These are phyloP conservation scores for Phialophora tarda DNA, from an alignment of 2,329 filamentous ascomycete species.

Conservation along the genomic window DNA sequence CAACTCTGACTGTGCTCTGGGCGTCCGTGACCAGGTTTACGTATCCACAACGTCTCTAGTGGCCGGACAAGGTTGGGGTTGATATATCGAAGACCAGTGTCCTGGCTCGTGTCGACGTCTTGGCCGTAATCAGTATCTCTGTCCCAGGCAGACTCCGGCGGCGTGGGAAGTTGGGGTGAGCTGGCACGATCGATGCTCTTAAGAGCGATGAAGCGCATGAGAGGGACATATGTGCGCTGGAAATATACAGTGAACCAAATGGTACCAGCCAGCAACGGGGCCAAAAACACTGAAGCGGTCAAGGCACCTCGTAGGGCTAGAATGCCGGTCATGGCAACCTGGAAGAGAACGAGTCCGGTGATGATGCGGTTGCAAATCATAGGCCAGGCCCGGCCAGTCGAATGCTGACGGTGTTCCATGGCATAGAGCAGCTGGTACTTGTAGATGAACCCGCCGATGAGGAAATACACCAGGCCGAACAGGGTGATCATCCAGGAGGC, in stretches of 20 bases:
- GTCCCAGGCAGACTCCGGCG: constrained; percentile 48
- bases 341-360: constrained; percentile 83
- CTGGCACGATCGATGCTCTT: constrained; percentile 75
- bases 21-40: constrained; percentile 33
- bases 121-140: constrained; percentile 51
- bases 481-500: constrained; percentile 80
- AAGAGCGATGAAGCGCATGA: constrained; percentile 91
- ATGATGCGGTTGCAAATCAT: constrained; percentile 95
- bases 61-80: constrained; percentile 54
- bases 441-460: constrained; percentile 83
- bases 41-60: constrained; percentile 52
- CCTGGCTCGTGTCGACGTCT: constrained; percentile 49
- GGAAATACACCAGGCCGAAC: constrained; percentile 78
- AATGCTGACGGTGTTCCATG: constrained; percentile 96
- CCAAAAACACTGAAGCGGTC: constrained; percentile 71
- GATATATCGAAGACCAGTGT: constrained; percentile 52
- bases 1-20: constrained; percentile 10
- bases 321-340: constrained; percentile 87
- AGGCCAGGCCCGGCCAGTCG: constrained; percentile 90
- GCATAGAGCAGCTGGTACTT: constrained; percentile 98
- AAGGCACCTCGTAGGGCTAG: constrained; percentile 77
- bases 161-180: constrained; percentile 43
- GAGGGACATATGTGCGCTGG: constrained; percentile 77
- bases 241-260: constrained; percentile 91
- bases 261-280: constrained; percentile 78